These are phyloP conservation scores for Lentinus brumalis DNA, from an alignment of 768 basidiomycete genomes.

Conservation along the genomic window DNA sequence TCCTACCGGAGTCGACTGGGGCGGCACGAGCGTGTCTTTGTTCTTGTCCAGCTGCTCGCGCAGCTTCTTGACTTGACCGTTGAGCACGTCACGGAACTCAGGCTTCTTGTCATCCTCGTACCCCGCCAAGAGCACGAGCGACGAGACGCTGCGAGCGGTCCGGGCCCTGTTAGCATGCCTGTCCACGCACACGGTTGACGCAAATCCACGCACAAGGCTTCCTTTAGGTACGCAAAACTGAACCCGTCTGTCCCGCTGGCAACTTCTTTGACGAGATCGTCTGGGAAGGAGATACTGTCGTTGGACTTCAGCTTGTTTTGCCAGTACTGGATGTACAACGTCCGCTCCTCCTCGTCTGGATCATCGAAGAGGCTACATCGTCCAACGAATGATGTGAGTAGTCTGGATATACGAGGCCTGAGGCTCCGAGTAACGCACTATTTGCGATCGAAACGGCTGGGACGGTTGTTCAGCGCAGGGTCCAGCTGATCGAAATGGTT, in stretches of 20 bases:
- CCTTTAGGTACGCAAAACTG: slow-evolving; percentile 88
- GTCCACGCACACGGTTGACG: neutral
- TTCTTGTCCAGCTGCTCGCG: slow-evolving; percentile 65
- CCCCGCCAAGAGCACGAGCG: slow-evolving; percentile 65
- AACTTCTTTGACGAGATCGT: slow-evolving; percentile 59
- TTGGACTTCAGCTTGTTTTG: slow-evolving; percentile 71
- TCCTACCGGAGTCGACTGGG: neutral
- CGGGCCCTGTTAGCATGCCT: neutral
- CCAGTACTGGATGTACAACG: slow-evolving; percentile 77
- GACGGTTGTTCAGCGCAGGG: slow-evolving; percentile 72
- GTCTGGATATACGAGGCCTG: too few relatives aligned
- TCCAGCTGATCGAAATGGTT: slow-evolving; percentile 85
- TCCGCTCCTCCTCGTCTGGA: slow-evolving; percentile 64
- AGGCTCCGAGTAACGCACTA: slow-evolving; percentile 51
- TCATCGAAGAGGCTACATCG: slow-evolving; percentile 66
- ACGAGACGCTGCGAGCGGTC: slow-evolving; percentile 55
- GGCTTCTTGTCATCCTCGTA: slow-evolving; percentile 48
- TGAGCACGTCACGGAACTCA: slow-evolving; percentile 53
- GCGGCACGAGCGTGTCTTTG: slow-evolving; percentile 1
- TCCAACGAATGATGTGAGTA: neutral
- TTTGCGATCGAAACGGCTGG: slow-evolving; percentile 86
- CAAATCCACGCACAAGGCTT: slow-evolving; percentile 69
- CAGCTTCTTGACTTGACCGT: slow-evolving; percentile 60
- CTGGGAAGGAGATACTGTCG: slow-evolving; percentile 65
- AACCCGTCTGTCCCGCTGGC: slow-evolving; percentile 65